Conservation (phyloP, 805 yeast genomes). For the Wickerhamomyces pijperi region DNA sequence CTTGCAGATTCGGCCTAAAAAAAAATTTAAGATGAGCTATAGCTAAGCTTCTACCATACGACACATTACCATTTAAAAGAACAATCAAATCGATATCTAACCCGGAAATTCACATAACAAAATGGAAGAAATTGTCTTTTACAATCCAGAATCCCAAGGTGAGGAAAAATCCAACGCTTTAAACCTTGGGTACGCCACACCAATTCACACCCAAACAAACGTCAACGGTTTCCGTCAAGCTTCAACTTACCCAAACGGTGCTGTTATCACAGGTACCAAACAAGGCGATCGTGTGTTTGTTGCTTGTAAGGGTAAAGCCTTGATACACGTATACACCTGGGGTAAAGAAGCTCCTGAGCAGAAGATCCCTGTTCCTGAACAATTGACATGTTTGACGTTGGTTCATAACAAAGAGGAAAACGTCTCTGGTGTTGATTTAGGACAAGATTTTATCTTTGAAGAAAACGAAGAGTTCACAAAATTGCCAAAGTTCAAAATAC, state of each 20-base stretch:
- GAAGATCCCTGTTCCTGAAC: slow-evolving; percentile 77
- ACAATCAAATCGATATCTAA: no score
- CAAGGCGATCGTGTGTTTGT: slow-evolving; percentile 32
- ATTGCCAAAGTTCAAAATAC: slow-evolving; percentile 34
- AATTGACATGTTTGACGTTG: slow-evolving; percentile 44
- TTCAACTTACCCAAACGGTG: slow-evolving; percentile 36
- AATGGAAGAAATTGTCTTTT: slow-evolving; percentile 43
- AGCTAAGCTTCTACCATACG: no score
- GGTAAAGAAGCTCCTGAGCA: slow-evolving; percentile 68
- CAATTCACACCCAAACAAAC: slow-evolving; percentile 31
- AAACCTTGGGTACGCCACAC: slow-evolving; percentile 28
- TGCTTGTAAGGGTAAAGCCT: slow-evolving; percentile 61
- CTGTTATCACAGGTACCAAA: slow-evolving; percentile 34
- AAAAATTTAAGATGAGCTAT: slow-evolving; percentile 3
- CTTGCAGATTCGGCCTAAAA: not conserved
- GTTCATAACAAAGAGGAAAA: slow-evolving; percentile 19
- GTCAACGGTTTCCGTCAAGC: slow-evolving; percentile 36
- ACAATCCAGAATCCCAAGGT: slow-evolving; percentile 31
- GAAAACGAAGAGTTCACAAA: slow-evolving; percentile 13
- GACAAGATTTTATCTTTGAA: slow-evolving; percentile 9
- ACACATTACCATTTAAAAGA: no score
- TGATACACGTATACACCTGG: slow-evolving; percentile 61
- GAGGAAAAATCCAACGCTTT: slow-evolving; percentile 34
- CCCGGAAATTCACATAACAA: not conserved
- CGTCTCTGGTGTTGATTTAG: slow-evolving; percentile 14